Evolutionary conservation across 176 grass and related monocot species (phyloP).

Genomic region (Carex kokanica): DNA sequence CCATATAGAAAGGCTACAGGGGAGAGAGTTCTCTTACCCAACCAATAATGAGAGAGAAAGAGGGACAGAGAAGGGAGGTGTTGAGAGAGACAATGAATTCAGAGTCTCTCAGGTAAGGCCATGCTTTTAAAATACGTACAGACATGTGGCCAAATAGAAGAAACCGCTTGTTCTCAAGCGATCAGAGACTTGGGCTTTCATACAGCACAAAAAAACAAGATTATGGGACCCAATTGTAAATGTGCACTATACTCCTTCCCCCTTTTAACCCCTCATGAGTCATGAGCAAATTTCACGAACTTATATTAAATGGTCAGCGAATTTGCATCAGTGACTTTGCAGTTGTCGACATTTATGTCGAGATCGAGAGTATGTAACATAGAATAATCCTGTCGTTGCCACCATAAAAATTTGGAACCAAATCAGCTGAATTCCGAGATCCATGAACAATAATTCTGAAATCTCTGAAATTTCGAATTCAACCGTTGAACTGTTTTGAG

Average conservation of each 20-base stretch:
- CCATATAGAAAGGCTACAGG: constrained; percentile 55
- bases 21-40: constrained; percentile 27
- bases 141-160: constrained; percentile 35
- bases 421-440: too few relatives aligned
- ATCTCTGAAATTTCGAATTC: too few relatives aligned
- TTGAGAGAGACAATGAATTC: constrained; percentile 29
- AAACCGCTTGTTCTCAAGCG: constrained; percentile 36
- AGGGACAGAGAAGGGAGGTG: constrained; percentile 22
- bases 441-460: too few relatives aligned
- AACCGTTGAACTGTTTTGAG: too few relatives aligned
- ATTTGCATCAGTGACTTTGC: too few relatives aligned
- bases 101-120: constrained; percentile 36
- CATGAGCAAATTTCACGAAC: neutral
- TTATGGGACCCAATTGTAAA: constrained; percentile 33
- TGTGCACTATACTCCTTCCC: constrained; percentile 27
- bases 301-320: neutral
- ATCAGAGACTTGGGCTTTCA: constrained; percentile 42
- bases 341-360: neutral
- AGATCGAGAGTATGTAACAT: neutral
- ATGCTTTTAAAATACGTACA: constrained; percentile 33
- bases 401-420: neutral
- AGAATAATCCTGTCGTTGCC: neutral
- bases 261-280: constrained; percentile 9
- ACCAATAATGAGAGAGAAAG: constrained; percentile 24
- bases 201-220: constrained; percentile 34